A percentile compares a stretch with the other conserved stretches of the same genome.
phyloP scores from a whole-genome alignment of 176 grass and related monocot genomes.

The Aegilops sharonensis region DNA sequence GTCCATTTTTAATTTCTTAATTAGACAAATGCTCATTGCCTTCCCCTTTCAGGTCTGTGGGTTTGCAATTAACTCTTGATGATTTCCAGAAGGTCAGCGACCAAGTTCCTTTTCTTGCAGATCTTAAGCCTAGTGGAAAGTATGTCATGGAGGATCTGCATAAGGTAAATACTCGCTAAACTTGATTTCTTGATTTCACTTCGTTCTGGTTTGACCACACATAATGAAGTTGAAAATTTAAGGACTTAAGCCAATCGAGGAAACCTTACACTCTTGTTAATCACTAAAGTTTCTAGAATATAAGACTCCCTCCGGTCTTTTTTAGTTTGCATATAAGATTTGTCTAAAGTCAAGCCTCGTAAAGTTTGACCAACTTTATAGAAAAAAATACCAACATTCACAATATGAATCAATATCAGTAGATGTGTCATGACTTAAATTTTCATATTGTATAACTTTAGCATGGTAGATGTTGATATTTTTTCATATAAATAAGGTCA shows the following conservation, averaged over 20 bases:
- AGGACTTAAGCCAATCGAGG: background rate
- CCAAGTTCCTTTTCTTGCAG: slow-evolving; percentile 92
- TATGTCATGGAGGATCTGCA: slow-evolving; percentile 99
- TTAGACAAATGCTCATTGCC: slow-evolving; percentile 35
- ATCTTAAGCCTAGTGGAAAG: slow-evolving; percentile 97
- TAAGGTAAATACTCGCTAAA: slow-evolving; percentile 56
- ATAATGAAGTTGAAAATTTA: background rate
- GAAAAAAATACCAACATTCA: too few relatives aligned
- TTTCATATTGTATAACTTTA: too few relatives aligned
- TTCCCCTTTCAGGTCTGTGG: slow-evolving; percentile 78
- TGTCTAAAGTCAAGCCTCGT: too few relatives aligned
- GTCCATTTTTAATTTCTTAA: background rate
- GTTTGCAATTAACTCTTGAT: slow-evolving; percentile 84
- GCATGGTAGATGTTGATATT: too few relatives aligned
- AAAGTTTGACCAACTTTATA: too few relatives aligned
- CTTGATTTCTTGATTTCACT: slow-evolving; percentile 26
- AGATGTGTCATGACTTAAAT: too few relatives aligned
- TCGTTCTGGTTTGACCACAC: background rate
- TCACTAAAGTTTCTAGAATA: background rate
- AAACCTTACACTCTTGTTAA: background rate
- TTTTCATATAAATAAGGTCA: too few relatives aligned
- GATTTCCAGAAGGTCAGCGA: slow-evolving; percentile 99
- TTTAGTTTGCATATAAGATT: too few relatives aligned
- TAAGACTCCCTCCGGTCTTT: background rate
- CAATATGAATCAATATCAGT: too few relatives aligned